Conservation (phyloP, 805 yeast genomes). For the Candida ponderosae region DNA sequence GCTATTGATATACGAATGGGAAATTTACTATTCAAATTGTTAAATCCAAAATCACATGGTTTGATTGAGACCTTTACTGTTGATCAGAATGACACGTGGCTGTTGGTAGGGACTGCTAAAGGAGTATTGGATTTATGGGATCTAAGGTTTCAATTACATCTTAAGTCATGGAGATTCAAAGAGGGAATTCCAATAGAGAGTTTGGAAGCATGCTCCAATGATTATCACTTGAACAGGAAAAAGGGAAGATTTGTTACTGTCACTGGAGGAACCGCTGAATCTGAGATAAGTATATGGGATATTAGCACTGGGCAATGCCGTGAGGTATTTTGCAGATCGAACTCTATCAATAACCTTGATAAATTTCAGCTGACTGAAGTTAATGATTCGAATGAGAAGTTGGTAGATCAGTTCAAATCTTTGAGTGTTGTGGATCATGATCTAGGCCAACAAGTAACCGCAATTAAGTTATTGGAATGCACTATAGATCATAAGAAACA, state of each 20-base stretch:
- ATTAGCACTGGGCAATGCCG: conserved; percentile 55
- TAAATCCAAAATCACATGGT: conserved; percentile 61
- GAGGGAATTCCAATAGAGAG: conserved; percentile 41
- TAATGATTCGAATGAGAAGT: conserved; percentile 1
- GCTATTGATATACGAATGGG: conserved; percentile 53
- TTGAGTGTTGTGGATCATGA: not conserved
- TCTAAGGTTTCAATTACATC: conserved; percentile 50
- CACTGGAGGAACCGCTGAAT: conserved; percentile 56
- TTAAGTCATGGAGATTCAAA: conserved; percentile 57
- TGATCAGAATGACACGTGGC: conserved; percentile 50
- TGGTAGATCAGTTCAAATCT: not conserved
- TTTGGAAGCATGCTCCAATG: conserved; percentile 35
- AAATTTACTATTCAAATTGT: conserved; percentile 32
- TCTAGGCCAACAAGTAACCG: not conserved
- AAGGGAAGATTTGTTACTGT: conserved; percentile 42
- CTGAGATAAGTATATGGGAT: conserved; percentile 70
- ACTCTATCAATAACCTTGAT: conserved; percentile 9
- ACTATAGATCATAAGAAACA: conserved; percentile 4
- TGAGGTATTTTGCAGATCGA: conserved; percentile 24
- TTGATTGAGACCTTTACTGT: conserved; percentile 51
- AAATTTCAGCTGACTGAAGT: conserved; percentile 12
- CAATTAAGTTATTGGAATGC: not conserved
- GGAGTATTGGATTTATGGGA: conserved; percentile 84
- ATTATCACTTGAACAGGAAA: conserved; percentile 24
- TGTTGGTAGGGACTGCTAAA: conserved; percentile 63